These are phyloP conservation scores for Aspergillus clavatus DNA, from an alignment of 2,329 filamentous ascomycete genomes.

Conservation along the genomic window DNA sequence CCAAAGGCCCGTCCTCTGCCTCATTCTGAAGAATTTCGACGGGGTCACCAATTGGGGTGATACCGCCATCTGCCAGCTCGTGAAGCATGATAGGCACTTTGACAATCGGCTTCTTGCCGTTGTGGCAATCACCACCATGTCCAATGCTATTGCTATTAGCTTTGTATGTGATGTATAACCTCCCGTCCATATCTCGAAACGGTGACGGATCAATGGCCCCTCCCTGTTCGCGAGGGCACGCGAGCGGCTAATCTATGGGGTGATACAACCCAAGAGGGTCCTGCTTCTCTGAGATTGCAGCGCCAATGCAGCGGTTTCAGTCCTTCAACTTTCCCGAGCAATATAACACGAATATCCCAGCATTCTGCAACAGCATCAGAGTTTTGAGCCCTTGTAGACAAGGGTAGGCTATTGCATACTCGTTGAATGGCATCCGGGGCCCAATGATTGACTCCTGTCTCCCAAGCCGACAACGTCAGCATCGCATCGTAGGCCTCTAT, in stretches of 20 bases:
- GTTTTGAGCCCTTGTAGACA: not conserved
- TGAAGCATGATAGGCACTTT: constrained; percentile 37
- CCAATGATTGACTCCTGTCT: constrained; percentile 51
- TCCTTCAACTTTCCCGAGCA: constrained; percentile 47
- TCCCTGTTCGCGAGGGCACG: constrained; percentile 49
- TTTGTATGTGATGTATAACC: constrained; percentile 59
- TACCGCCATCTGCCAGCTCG: constrained; percentile 41
- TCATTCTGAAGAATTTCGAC: constrained; percentile 58
- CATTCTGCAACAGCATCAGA: constrained; percentile 17
- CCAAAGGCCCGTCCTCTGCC: constrained; percentile 55
- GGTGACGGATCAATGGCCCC: constrained; percentile 60
- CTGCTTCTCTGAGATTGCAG: constrained; percentile 39
- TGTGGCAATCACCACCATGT: constrained; percentile 41
- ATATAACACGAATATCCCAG: constrained; percentile 54
- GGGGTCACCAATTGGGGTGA: constrained; percentile 47
- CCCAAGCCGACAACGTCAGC: constrained; percentile 49
- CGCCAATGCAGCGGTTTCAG: constrained; percentile 49
- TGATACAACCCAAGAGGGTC: constrained; percentile 43
- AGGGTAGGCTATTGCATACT: constrained; percentile 12
- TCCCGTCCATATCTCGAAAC: constrained; percentile 52
- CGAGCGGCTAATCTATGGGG: constrained; percentile 44
- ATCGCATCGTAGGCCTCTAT: constrained; percentile 46
- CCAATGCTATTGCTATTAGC: constrained; percentile 56
- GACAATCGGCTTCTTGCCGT: constrained; percentile 33
- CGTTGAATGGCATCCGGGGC: constrained; percentile 55